Conservation (phyloP, 331 rosid species). For the Acacia pycnantha region DNA sequence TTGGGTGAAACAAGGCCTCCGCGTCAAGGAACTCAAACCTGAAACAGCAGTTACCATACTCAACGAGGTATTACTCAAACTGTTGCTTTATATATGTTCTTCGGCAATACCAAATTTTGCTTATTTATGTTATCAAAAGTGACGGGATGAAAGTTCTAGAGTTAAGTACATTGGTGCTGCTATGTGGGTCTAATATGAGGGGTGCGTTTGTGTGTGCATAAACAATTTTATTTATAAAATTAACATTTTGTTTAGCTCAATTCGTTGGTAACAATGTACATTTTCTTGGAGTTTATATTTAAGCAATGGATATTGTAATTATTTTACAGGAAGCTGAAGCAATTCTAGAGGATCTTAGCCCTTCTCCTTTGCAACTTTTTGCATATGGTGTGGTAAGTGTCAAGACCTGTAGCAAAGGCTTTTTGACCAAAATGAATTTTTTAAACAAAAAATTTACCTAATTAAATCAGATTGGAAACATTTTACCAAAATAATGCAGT, state of each 20-base stretch:
- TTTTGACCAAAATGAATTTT: too few species aligned
- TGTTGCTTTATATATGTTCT: conserved; percentile 1
- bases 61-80: conserved; percentile 52
- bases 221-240: neutral
- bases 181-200: neutral
- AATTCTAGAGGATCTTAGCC: conserved; percentile 70
- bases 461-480: too few species aligned
- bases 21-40: conserved; percentile 84
- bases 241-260: neutral
- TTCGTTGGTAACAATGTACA: neutral
- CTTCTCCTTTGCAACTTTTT: conserved; percentile 65
- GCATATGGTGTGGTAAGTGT: conserved; percentile 77
- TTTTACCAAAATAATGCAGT: too few species aligned
- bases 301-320: neutral
- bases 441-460: too few species aligned
- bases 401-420: conserved; percentile 23
- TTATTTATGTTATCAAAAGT: conserved; percentile 20
- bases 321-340: conserved; percentile 90
- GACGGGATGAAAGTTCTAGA: conserved; percentile 10
- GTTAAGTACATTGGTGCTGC: neutral
- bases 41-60: conserved; percentile 54
- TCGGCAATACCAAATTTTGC: neutral
- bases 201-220: neutral
- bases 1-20: conserved; percentile 83
- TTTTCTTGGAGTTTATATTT: neutral